Base-by-base conservation (phyloP, 2,329 filamentous ascomycete species). In the Sporothrix curviconia region DNA sequence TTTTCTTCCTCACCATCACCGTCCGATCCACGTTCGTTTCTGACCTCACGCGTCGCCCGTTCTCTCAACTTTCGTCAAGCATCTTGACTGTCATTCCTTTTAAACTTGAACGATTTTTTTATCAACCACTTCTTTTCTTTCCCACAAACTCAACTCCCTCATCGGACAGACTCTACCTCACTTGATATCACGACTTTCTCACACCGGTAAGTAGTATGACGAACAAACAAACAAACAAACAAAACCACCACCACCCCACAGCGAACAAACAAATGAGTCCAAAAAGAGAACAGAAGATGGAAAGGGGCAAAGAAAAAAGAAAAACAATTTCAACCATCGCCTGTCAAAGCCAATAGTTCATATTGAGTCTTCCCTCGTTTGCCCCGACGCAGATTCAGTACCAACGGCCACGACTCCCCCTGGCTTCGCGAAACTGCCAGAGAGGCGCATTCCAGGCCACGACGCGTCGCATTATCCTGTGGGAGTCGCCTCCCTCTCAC, bases 1-100 rank as follows among this genome's bases (percentile, higher is more conserved):
- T 14, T 40, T 34, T 36, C 39, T 12, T 40, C 22, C 15, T 39
- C 56, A 47, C 32, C 56, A 50, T 47, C 40, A 43, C 17, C 42
- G 34, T 57, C 55, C 39, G 50, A 50, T 39, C 24, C 54, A 59
- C 57, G 53, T 30, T 59, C 58, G 43, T 54, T 59, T 57, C 43
- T 54, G 42, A 34, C 32, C 24, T 46, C 42, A n/a, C n/a, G n/a
- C 14, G 32, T 55, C 53, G 32, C 40, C 37, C 51, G 43, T 34
- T 58, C 42, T 34, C 40, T 49, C n/a, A n/a, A n/a, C 15, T 52
- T 53, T 59, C 24, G 54, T 60, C 55, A 36, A 57, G 34, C 24
- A 37, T 52, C 51, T 50, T 42, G 53, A 49, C 53, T 39, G 56
- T 32, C 58, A 55, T 32, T 58, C 56, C 32, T 58, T 57, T 42